These are phyloP conservation scores for Candida ulmi DNA, from an alignment of 805 yeast species.

Conservation along the genomic window DNA sequence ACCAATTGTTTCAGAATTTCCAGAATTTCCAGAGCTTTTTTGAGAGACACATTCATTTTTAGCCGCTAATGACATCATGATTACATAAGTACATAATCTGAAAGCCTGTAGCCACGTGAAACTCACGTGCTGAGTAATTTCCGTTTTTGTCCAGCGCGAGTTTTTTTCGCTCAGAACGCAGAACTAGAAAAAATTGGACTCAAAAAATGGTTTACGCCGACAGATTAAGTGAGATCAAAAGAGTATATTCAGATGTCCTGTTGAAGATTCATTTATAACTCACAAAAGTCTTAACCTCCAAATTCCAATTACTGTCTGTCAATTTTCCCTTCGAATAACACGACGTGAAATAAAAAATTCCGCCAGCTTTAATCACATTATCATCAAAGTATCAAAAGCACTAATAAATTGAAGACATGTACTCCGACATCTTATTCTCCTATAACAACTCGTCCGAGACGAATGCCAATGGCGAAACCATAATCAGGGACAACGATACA, in stretches of 20 bases:
- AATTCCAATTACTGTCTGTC: neutral
- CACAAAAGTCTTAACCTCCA: neutral
- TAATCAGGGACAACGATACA: neutral
- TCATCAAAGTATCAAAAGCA: too few species aligned
- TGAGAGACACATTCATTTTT: too few species aligned
- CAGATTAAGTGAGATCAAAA: too few species aligned
- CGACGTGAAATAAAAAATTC: too few species aligned
- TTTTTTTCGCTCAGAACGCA: neutral
- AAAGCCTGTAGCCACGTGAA: too few species aligned
- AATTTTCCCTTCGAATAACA: too few species aligned
- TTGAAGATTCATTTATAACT: neutral
- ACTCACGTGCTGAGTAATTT: neutral
- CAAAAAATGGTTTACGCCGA: too few species aligned
- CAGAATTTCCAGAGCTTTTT: too few species aligned
- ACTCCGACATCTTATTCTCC: slow-evolving; percentile 19
- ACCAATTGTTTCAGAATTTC: too few species aligned
- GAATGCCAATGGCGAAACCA: neutral
- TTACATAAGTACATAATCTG: too few species aligned
- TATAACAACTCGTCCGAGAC: slow-evolving; percentile 1
- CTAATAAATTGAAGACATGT: slow-evolving; percentile 11
- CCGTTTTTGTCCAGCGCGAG: neutral
- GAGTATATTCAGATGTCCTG: neutral
- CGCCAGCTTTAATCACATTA: too few species aligned
- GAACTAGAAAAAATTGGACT: neutral
- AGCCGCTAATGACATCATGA: too few species aligned